Evolutionary conservation across 2,329 filamentous ascomycete genomes (phyloP).

Genomic region (Penicillium sp.): DNA sequence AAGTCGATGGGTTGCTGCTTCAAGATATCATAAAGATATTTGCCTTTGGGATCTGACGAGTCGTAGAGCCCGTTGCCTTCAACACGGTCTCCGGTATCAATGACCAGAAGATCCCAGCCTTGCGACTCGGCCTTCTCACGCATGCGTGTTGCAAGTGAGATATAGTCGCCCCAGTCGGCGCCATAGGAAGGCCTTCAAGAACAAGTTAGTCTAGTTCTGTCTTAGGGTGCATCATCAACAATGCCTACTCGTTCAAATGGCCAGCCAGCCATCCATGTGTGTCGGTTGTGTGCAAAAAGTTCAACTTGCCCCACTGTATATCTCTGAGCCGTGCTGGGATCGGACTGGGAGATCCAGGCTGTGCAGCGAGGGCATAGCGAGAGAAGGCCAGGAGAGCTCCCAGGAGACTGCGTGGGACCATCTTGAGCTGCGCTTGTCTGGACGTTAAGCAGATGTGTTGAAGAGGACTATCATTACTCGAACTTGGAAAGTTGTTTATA

Average conservation of each 20-base stretch:
- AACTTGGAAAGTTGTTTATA: not conserved
- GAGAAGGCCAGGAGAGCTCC: conserved; percentile 16
- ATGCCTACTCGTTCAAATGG: conserved; percentile 76
- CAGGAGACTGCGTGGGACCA: conserved; percentile 15
- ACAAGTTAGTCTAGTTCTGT: not conserved
- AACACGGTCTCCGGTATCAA: conserved; percentile 90
- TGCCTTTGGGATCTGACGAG: conserved; percentile 78
- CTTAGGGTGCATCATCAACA: not conserved
- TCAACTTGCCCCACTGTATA: conserved; percentile 87
- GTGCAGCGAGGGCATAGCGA: conserved; percentile 48
- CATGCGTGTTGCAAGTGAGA: conserved; percentile 86
- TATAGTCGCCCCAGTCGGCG: conserved; percentile 96
- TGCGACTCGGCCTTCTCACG: conserved; percentile 70
- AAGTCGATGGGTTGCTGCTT: conserved; percentile 78
- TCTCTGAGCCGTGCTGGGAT: conserved; percentile 77
- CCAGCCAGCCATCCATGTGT: conserved; percentile 95
- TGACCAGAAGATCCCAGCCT: conserved; percentile 80
- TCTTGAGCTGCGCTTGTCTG: not conserved
- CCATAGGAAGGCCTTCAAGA: conserved; percentile 72
- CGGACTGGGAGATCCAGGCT: conserved; percentile 76
- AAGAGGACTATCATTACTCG: not conserved
- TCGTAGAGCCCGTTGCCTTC: conserved; percentile 96
- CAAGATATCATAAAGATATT: conserved; percentile 84
- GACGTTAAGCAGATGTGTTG: not conserved
- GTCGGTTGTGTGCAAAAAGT: conserved; percentile 95